phyloP scores from a whole-genome alignment of 179 eudicot genomes.

The Spinacia oleracea region DNA sequence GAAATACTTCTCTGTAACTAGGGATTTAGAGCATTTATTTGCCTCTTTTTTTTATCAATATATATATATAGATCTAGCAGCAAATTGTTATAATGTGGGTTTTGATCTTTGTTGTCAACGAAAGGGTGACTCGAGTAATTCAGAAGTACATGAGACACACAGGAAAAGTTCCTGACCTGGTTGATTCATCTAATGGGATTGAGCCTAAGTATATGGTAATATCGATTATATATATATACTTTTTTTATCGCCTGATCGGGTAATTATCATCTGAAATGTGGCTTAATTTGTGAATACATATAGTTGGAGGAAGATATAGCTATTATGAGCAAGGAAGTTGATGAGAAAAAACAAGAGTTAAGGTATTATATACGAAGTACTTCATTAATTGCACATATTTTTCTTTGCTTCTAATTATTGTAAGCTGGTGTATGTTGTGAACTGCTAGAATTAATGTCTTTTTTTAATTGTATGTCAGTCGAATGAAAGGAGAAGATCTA shows the following conservation, averaged over 20 bases:
- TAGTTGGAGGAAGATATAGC: slow-evolving; percentile 23
- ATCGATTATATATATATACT: no score
- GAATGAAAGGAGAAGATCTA: slow-evolving; percentile 54
- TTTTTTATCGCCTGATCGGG: not conserved
- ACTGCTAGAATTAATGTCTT: no score
- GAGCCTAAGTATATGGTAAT: slow-evolving; percentile 19
- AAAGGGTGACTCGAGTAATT: slow-evolving; percentile 30
- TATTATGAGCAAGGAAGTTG: slow-evolving; percentile 19
- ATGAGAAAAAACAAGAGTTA: slow-evolving; percentile 16
- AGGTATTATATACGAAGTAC: slow-evolving; percentile 10
- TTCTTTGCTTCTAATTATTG: not conserved
- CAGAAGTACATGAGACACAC: slow-evolving; percentile 30
- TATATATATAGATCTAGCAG: no score
- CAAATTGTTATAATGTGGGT: no score
- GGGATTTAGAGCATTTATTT: no score
- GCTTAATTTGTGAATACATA: no score
- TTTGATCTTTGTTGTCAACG: not conserved
- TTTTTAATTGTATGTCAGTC: slow-evolving; percentile 33
- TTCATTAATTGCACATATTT: not conserved
- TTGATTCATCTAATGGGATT: slow-evolving; percentile 9
- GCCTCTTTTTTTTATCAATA: no score
- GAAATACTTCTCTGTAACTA: no score
- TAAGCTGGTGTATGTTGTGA: not conserved
- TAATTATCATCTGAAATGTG: no score
- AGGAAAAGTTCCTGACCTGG: slow-evolving; percentile 1